These are phyloP conservation scores for Globisporangium iwayamae DNA, from an alignment of 352 stramenopile species.

Conservation along the genomic window DNA sequence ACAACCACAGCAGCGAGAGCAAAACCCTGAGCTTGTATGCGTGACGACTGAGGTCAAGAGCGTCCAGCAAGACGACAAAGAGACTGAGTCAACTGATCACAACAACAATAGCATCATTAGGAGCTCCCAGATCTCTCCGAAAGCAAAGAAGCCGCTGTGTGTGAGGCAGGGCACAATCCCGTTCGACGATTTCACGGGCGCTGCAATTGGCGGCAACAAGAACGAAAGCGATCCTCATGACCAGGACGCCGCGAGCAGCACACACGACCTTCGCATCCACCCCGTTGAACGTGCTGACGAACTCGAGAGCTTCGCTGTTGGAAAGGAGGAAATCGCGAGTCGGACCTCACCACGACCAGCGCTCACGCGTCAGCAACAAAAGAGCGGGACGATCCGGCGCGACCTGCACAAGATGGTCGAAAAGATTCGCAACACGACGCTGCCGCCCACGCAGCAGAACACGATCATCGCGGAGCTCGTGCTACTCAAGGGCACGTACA, in stretches of 20 bases:
- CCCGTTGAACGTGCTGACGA: background rate
- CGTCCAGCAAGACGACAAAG: background rate
- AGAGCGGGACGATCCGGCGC: background rate
- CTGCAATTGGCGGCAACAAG: background rate
- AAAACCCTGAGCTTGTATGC: background rate
- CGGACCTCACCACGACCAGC: background rate
- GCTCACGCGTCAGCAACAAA: background rate
- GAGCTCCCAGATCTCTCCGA: background rate
- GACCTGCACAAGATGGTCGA: constrained; percentile 32
- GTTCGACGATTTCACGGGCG: constrained; percentile 8
- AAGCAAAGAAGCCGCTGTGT: background rate
- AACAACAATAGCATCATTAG: background rate
- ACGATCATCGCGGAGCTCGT: constrained; percentile 50
- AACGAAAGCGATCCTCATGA: background rate
- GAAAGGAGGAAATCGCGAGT: background rate
- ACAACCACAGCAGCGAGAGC: background rate
- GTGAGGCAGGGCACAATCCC: background rate
- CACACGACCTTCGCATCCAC: background rate
- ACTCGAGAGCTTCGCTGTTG: background rate
- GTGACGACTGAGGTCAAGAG: background rate
- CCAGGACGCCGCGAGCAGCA: background rate
- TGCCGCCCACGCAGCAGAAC: constrained; percentile 32
- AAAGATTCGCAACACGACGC: constrained; percentile 49
- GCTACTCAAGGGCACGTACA: constrained; percentile 64
- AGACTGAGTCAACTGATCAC: background rate